Base-by-base conservation (phyloP, 306 rosid genomes). In the Cajanus cajan region DNA sequence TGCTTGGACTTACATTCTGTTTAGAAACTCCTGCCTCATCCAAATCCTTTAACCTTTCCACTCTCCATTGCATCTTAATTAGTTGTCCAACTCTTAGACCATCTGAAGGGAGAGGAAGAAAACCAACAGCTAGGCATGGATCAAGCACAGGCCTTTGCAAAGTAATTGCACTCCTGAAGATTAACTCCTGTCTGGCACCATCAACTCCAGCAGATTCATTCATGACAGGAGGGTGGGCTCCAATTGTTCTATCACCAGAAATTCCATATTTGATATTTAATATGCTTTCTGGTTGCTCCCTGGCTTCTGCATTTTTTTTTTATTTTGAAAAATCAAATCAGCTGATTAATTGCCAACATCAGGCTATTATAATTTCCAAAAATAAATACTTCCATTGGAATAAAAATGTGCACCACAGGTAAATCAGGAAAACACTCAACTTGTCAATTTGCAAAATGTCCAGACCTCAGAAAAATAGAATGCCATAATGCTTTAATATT, bases 131-230 rank as follows among this genome's bases (percentile, higher is more conserved):
- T 73, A 96, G 77, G 82, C 93, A 86, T 41, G 99, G 99, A 73
- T 96, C 96, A 78, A 96, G 98, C 77, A 96, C 98, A 36, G 99
- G 99, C 92, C 91, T 88, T 79, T 91, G 97, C 92, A 96, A 84
- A 78, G 86, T 82, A 78, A 96, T 88, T 76, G 91, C 83, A 81
- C 96, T 93, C 79, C 82, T 89, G 90, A 96, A 96, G 78, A 91
- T 80, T 85, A 93, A 89, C 73, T 88, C 94, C 84, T 85, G 92
- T 73, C 84, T 81, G 59, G 79, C 81, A 81, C 78, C 83, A 75
- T 83, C 86, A 55, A 82, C 81, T 71, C 70, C 82, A 57, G 89
- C 57, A 71, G 89, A 79, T 66, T 85, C 84, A 50, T 78, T 57
- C 67, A 79, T 65, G 41, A 87, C 86, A 73, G 99, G 97, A 67